These are phyloP conservation scores for Boechera retrofracta DNA, from an alignment of 345 rosid genomes.

Conservation along the genomic window DNA sequence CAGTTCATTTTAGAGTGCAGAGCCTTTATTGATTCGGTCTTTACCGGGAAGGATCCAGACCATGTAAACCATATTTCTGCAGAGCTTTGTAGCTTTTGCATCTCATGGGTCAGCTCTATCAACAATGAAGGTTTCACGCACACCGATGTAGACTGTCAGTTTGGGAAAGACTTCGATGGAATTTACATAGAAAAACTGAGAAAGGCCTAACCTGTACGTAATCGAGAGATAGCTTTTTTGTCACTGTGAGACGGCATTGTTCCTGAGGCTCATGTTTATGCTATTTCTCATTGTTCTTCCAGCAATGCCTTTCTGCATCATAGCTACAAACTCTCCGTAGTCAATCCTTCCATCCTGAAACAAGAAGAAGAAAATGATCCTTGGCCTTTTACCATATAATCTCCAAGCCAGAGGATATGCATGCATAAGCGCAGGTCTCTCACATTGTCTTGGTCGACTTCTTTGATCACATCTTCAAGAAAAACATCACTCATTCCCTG, in stretches of 20 bases:
- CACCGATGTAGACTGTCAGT: slow-evolving; percentile 28
- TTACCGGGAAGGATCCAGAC: slow-evolving; percentile 35
- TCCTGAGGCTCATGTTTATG: slow-evolving; percentile 69
- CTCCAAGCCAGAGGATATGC: slow-evolving; percentile 20
- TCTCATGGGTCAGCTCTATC: slow-evolving; percentile 34
- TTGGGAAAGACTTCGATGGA: slow-evolving; percentile 20
- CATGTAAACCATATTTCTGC: slow-evolving; percentile 3
- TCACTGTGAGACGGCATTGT: slow-evolving; percentile 29
- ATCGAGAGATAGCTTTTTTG: slow-evolving; percentile 27
- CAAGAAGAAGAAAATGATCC: slow-evolving; percentile 26
- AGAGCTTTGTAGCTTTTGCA: slow-evolving; percentile 33
- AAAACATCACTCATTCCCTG: slow-evolving; percentile 90
- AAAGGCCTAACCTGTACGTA: slow-evolving; percentile 39
- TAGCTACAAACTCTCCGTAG: slow-evolving; percentile 94
- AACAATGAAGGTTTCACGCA: slow-evolving; percentile 19
- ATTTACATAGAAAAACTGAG: slow-evolving; percentile 2
- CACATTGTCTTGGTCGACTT: slow-evolving; percentile 98
- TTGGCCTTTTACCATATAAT: slow-evolving; percentile 14
- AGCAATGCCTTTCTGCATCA: slow-evolving; percentile 95
- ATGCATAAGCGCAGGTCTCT: slow-evolving; percentile 43
- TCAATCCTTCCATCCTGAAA: slow-evolving; percentile 96
- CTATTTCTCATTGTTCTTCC: slow-evolving; percentile 98
- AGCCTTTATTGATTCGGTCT: slow-evolving; percentile 25
- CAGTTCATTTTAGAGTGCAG: slow-evolving; percentile 25
- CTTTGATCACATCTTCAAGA: slow-evolving; percentile 89